phyloP scores from a whole-genome alignment of 2,329 filamentous ascomycete genomes.

The Penicillium freii region DNA sequence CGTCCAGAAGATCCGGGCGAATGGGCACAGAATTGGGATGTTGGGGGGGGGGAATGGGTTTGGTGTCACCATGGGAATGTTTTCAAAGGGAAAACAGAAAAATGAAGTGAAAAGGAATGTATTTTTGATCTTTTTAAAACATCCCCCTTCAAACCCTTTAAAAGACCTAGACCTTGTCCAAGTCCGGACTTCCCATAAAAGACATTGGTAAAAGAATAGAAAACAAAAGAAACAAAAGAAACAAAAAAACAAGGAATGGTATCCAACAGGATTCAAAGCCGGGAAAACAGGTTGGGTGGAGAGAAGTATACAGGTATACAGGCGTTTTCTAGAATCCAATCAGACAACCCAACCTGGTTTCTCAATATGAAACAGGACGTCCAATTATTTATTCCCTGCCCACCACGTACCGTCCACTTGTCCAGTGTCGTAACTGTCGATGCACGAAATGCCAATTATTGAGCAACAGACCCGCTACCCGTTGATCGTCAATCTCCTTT shows the following conservation, averaged over 20 bases:
- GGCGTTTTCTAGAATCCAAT: background rate
- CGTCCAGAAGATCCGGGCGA: conserved; percentile 29
- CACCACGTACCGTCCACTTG: background rate
- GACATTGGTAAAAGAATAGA: background rate
- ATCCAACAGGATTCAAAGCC: conserved; percentile 8
- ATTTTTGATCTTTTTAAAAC: background rate
- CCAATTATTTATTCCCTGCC: conserved; percentile 2
- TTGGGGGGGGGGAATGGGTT: background rate
- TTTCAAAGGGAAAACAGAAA: background rate
- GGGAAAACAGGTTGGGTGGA: conserved; percentile 2
- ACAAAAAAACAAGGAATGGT: background rate
- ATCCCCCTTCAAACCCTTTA: background rate
- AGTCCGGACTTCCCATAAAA: background rate
- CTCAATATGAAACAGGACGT: background rate
- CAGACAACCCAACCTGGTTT: background rate
- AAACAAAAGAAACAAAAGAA: background rate
- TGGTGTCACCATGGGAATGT: conserved; percentile 1
- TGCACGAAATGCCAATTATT: conserved; percentile 38
- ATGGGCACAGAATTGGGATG: conserved; percentile 7
- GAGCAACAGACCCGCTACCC: conserved; percentile 36
- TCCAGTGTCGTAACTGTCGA: conserved; percentile 33
- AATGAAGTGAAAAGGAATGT: background rate
- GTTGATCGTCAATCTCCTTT: conserved; percentile 28
- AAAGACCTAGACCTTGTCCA: background rate
- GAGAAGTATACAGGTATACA: conserved; percentile 1